Base-by-base conservation (phyloP, 371 early-diverging fungal species). In the Ordospora colligata region DNA sequence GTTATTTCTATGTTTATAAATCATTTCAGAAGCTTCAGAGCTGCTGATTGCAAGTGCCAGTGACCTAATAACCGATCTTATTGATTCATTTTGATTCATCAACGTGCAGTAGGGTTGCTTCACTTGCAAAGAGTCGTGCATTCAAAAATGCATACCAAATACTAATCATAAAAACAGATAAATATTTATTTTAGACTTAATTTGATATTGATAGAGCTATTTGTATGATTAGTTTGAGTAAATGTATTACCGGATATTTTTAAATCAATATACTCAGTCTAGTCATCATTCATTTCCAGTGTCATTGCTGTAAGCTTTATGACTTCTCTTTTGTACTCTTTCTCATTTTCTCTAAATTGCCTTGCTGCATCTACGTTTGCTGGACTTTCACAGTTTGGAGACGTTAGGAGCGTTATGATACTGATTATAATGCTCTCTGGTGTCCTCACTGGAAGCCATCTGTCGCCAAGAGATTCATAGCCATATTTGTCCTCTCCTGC, bases 361-460 rank as follows among this genome's bases (percentile, higher is more conserved):
- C 85, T 83, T n/a, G 85, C 82, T 14, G 86, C 86, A 43, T 86
- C 86, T 37, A 84, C 46, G 66, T 85, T 86, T 2, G 85, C 85
- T 0, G 86, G 82, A 67, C 85, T 85, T 49, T 86, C 86, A 54
- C 76, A 78, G 67, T 86, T 86, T 6, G 86, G 86, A 86, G 88
- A 87, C 10, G 67, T 74, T 7, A 86, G 74, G 11, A 86, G 75
- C 43, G 78, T 66, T 17, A 83, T 76, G 47, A 86, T 85, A 23
- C 81, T 80, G 22, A 86, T 58, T 49, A 86, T 80, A 14, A 86
- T 80, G 14, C 80, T 82, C 40, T 85, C 83, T 17, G 83, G 81
- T 46, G 92, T 92, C 80, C 92, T 89, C 8, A 93, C 90, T 10
- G 95, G 94, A 53, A 90, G 85, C 95, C 94, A 94, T 69, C 95